Base-by-base conservation (phyloP, 2,329 filamentous ascomycete genomes). In the Claviceps paspali region DNA sequence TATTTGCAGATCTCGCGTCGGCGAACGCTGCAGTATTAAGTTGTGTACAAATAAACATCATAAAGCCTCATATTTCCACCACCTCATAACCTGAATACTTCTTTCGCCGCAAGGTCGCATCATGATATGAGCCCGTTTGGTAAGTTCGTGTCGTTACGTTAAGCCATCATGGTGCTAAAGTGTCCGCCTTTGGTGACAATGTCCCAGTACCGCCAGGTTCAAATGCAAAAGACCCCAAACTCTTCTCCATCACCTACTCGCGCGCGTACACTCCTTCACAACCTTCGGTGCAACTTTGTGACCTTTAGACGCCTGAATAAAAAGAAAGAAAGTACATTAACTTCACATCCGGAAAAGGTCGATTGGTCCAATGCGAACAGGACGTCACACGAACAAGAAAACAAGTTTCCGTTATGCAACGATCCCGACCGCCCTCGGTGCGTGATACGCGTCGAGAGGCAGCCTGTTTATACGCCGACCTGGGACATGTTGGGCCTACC, bases 401-500 rank as follows among this genome's bases (percentile, higher is more conserved):
- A 10, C 5, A 30, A n/a, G 8, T 8, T 26, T 34, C 34, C 10
- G 8, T 23, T 14, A 24, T 34, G 19, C 21, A 11, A 28, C 35
- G 14, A 28, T 36, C 33, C 29, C 12, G 36, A 29, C 27, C 35
- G 30, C 27, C 30, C 30, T 28, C n/a, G 18, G 17, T 30, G 24
- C 9, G 14, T 18, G 11, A 7, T 24, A 14, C 15, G 14, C 17
- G 5, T 24, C 17, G 11, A 19, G 27, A 33, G 10, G 26, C 15
- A 21, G 29, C 18, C 17, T 12, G 4, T 17, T 32, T 59, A 69
- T 33, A 64, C 68, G 45, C 64, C 56, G 42, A 74, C 63, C 57
- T 76, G 71, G 38, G 67, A 67, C 71, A 76, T 76, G 48, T 54
- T 64, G 37, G 71, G 70, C 19, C 56, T 59, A 22, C 55, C 57